Conservation (phyloP, 2,329 filamentous ascomycete species). For the Apiospora hydei region DNA sequence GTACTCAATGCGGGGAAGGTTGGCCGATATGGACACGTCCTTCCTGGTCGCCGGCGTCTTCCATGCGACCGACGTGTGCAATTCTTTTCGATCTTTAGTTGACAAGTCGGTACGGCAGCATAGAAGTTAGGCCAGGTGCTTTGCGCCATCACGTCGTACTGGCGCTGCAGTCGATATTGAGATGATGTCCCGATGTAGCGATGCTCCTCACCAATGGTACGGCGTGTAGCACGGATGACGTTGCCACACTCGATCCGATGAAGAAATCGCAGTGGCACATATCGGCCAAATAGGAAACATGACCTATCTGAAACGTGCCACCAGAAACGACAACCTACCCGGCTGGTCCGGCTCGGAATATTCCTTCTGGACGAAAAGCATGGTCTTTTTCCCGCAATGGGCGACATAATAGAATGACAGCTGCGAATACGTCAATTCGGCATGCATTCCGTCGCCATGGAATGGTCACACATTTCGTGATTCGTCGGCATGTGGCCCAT, state of each 20-base stretch:
- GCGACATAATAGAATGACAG: not conserved
- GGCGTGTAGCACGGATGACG: not conserved
- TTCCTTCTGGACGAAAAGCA: not conserved
- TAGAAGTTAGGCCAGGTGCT: not conserved
- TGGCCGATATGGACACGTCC: not conserved
- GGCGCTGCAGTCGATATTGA: not conserved
- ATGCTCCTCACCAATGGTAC: not conserved
- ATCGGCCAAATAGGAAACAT: constrained; percentile 1
- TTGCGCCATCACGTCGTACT: not conserved
- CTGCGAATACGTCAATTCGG: not conserved
- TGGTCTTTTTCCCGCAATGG: not conserved
- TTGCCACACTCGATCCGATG: not conserved
- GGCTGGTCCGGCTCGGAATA: not conserved
- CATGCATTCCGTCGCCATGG: not conserved
- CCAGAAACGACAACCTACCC: not conserved
- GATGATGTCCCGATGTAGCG: too few relatives aligned
- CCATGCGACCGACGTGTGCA: too few relatives aligned
- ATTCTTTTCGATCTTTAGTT: not conserved
- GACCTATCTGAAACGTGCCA: not conserved
- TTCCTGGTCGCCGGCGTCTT: not conserved
- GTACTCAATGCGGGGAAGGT: not conserved
- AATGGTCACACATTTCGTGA: not conserved
- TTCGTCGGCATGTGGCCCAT: not conserved
- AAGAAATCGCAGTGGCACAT: not conserved
- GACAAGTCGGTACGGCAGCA: not conserved